A percentile compares a stretch with the other conserved stretches of the same genome.
Evolutionary conservation across 2,329 filamentous ascomycete genomes (phyloP).

Genomic region (Epichloe scottii): DNA sequence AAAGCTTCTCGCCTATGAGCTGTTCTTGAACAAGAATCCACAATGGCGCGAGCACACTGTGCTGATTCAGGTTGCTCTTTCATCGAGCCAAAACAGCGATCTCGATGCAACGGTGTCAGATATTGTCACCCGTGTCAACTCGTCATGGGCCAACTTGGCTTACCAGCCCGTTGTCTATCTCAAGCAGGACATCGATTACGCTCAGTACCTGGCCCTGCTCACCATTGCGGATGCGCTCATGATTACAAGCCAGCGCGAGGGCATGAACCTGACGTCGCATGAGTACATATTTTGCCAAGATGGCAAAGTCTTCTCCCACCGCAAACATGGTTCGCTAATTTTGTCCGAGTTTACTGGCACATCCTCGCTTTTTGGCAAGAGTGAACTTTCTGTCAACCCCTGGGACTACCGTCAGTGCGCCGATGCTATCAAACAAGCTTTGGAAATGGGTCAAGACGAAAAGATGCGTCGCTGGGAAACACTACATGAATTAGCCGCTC

Average conservation of each 20-base stretch:
- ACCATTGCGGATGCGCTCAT: conserved; percentile 84
- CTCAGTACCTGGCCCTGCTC: conserved; percentile 84
- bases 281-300: conserved; percentile 93
- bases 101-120: conserved; percentile 81
- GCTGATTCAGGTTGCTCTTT: conserved; percentile 86
- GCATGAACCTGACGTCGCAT: conserved; percentile 94
- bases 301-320: conserved; percentile 52
- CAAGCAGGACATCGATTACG: conserved; percentile 86
- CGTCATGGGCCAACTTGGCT: conserved; percentile 75
- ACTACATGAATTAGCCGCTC: conserved; percentile 59
- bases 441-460: conserved; percentile 69
- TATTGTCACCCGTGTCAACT: conserved; percentile 91
- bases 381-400: conserved; percentile 79
- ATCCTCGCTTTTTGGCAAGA: conserved; percentile 67
- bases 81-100: conserved; percentile 77
- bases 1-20: conserved; percentile 82
- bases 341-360: conserved; percentile 93
- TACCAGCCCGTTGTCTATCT: conserved; percentile 90
- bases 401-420: conserved; percentile 90
- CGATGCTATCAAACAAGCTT: conserved; percentile 68
- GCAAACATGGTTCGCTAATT: conserved; percentile 80
- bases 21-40: conserved; percentile 89
- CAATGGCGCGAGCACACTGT: conserved; percentile 82
- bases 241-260: conserved; percentile 89
- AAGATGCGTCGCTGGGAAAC: conserved; percentile 63